Base-by-base conservation (phyloP, 176 grass and related monocot genomes). In the Cenchrus americanus region DNA sequence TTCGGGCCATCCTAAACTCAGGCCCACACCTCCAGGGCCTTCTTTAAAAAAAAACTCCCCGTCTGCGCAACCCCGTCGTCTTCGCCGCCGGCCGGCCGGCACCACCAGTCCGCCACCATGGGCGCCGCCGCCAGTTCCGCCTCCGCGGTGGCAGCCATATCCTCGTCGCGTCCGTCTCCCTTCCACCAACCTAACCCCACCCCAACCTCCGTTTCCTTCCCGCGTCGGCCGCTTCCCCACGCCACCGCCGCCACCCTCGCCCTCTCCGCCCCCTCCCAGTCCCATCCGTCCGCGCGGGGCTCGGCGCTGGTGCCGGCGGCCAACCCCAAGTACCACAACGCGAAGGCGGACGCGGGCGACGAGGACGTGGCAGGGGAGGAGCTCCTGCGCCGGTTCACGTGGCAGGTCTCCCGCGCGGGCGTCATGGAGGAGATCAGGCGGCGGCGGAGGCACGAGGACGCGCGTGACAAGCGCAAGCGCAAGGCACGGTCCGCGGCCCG, bases 361-460 rank as follows among this genome's bases (percentile, higher is more conserved):
- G 95, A 91, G 26, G 84, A 91, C 2, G 88, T 87, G 77, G 26
- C 72, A 4, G 83, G 74, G 61, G 94, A 87, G 59, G 73, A 86
- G 59, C 76, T 90, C 15, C 66, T 97, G 3, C 64, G 77, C 71
- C 15, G 44, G 83, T 92, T 97, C 67, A 77, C 42, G 71, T 47
- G 90, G 59, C 86, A 94, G 83, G 90, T 92, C 40, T 50, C 73
- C 17, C 89, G 82, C 13, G 80, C 75, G 23, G 88, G 95, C 17
- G 71, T 97, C 83, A 69, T 89, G 60, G 86, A 90, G 92, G 94
- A 97, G 89, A 61, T 91, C 66, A 87, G 78, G 86, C 60, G 92
- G 71, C 86, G 94, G 42, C 73, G 92, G 44, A 66, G 90, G 79
- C 88, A 82, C 76, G 92, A 97, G 92, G 84, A 92, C 73, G 75